phyloP scores from a whole-genome alignment of 1,284 basidiomycete species.

The Exobasidium rhododendri region DNA sequence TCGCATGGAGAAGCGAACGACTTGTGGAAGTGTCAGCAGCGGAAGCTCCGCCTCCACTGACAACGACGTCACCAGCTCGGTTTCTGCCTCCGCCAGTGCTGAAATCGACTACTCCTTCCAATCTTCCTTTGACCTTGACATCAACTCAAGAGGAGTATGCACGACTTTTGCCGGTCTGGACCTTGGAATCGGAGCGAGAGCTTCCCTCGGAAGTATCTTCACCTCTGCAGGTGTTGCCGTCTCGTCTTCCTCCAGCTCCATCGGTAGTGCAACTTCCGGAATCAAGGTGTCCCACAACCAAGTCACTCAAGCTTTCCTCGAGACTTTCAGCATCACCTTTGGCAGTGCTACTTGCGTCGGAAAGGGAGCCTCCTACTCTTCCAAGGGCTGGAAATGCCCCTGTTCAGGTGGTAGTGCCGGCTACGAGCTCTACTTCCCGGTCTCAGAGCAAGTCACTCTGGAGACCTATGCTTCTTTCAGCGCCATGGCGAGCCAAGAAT shows the following conservation, averaged over 20 bases:
- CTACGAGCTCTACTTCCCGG: background rate
- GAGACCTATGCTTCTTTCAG: background rate
- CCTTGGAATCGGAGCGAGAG: background rate
- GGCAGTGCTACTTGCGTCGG: background rate
- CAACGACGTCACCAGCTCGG: background rate
- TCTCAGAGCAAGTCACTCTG: background rate
- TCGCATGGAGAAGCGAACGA: background rate
- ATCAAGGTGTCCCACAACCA: background rate
- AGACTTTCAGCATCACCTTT: background rate
- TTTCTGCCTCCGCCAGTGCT: background rate
- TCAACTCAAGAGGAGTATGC: background rate
- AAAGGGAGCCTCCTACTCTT: background rate
- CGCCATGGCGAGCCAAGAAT: background rate
- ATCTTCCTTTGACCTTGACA: background rate
- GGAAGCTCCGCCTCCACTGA: background rate
- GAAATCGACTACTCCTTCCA: background rate
- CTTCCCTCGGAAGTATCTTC: background rate
- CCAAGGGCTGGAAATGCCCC: background rate
- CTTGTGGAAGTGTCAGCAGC: background rate
- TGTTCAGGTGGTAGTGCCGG: background rate
- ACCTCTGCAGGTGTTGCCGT: background rate
- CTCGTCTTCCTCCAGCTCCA: background rate
- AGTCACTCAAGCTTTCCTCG: background rate
- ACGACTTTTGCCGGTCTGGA: background rate
- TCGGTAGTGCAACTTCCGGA: background rate